Evolutionary conservation across 306 rosid species (phyloP).

Genomic region (Corylus avellana): DNA sequence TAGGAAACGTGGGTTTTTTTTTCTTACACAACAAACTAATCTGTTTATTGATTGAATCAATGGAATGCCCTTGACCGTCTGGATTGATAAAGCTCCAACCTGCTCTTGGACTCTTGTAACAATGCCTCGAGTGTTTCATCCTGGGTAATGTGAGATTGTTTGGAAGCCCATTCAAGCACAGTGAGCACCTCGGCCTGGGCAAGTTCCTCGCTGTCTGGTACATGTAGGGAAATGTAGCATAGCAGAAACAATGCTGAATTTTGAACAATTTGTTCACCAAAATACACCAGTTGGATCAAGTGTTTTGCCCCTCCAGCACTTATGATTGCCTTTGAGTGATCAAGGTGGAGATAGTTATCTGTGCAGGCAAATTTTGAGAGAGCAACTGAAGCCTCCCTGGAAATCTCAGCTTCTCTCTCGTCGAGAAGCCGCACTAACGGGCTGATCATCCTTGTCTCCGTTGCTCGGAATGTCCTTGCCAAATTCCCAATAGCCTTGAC

Average conservation of each 20-base stretch:
- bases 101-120: conserved; percentile 70
- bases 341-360: conserved; percentile 75
- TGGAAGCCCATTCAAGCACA: conserved; percentile 88
- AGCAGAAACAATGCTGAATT: conserved; percentile 63
- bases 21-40: conserved; percentile 13
- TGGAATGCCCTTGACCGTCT: conserved; percentile 78
- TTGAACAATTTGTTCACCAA: conserved; percentile 77
- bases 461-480: conserved; percentile 86
- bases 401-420: conserved; percentile 71
- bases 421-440: conserved; percentile 85
- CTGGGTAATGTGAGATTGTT: conserved; percentile 65
- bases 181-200: conserved; percentile 72
- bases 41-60: conserved; percentile 41
- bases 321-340: conserved; percentile 83
- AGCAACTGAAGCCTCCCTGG: conserved; percentile 64
- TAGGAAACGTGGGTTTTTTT: neutral
- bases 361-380: conserved; percentile 75
- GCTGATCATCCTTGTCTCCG: conserved; percentile 75
- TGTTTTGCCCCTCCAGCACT: conserved; percentile 72
- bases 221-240: conserved; percentile 79
- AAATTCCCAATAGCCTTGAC: conserved; percentile 73
- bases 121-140: conserved; percentile 50
- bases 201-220: conserved; percentile 87
- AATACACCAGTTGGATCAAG: conserved; percentile 84
- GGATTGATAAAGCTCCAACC: conserved; percentile 88